A percentile compares a stretch with the other conserved stretches of the same genome.
Evolutionary conservation across 495 filamentous ascomycete species (phyloP).

Genomic region (Tuber microsphaerosporum): DNA sequence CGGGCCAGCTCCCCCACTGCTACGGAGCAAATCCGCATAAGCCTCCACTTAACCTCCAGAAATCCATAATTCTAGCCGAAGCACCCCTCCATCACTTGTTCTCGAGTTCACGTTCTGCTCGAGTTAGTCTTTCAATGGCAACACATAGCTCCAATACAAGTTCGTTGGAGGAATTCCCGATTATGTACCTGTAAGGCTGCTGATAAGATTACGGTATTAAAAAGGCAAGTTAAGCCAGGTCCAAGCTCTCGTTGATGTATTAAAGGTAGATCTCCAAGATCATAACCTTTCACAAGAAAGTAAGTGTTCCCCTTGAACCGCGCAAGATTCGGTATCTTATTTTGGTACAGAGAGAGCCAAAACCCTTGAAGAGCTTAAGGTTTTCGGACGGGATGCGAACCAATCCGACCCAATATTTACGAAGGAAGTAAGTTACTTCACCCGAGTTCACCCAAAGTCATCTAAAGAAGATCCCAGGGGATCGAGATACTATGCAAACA

Average conservation of each 20-base stretch:
- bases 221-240: slow-evolving; percentile 10
- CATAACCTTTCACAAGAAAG: slow-evolving; percentile 51
- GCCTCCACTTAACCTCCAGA: background rate
- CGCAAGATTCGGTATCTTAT: slow-evolving; percentile 15
- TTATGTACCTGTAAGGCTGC: background rate
- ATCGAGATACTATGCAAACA: slow-evolving; percentile 64
- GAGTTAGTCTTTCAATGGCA: background rate
- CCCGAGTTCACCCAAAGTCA: background rate
- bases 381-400: slow-evolving; percentile 63
- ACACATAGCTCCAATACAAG: background rate
- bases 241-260: slow-evolving; percentile 50
- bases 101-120: background rate
- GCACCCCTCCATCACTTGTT: background rate
- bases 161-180: background rate
- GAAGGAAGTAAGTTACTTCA: slow-evolving; percentile 51
- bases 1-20: background rate
- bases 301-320: slow-evolving; percentile 40
- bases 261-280: slow-evolving; percentile 54
- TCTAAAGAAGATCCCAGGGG: slow-evolving; percentile 50
- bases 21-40: background rate
- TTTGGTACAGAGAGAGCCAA: slow-evolving; percentile 52
- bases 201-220: background rate
- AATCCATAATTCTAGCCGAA: background rate
- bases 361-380: slow-evolving; percentile 65
- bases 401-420: slow-evolving; percentile 76